These are phyloP conservation scores for Chrysoporthe deuterocubensis DNA, from an alignment of 2,329 filamentous ascomycete species.

Conservation along the genomic window DNA sequence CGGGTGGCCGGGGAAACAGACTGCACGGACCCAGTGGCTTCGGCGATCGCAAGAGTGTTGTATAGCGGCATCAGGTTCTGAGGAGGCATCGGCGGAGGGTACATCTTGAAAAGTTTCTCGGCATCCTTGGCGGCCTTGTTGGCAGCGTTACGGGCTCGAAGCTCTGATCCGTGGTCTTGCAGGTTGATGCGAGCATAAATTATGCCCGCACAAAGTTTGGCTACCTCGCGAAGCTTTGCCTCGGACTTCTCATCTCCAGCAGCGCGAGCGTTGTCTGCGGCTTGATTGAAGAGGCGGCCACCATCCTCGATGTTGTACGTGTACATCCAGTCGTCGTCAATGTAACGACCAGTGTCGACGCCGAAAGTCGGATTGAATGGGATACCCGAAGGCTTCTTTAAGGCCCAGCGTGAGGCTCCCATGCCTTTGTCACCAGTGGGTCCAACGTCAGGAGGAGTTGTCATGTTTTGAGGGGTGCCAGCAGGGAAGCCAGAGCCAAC, in stretches of 20 bases:
- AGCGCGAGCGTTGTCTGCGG: conserved; percentile 3
- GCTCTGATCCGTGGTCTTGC: neutral
- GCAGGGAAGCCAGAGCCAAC: neutral
- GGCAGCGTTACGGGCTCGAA: neutral
- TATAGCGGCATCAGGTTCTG: neutral
- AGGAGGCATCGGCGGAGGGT: neutral
- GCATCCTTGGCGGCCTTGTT: conserved; percentile 1
- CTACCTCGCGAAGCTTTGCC: conserved; percentile 13
- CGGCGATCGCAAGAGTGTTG: neutral
- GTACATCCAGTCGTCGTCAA: conserved; percentile 7
- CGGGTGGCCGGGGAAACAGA: neutral
- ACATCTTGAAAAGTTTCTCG: neutral
- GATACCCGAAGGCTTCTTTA: neutral
- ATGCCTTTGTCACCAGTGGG: neutral
- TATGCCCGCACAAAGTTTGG: neutral
- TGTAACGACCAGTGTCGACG: neutral
- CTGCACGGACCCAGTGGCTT: neutral
- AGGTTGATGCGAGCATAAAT: conserved; percentile 3
- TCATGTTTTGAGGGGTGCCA: neutral
- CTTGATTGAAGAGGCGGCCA: neutral
- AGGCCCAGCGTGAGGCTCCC: neutral
- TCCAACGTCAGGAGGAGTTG: neutral
- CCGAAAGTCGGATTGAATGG: conserved; percentile 4
- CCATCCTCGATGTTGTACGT: conserved; percentile 6
- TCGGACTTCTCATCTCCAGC: neutral